phyloP scores from a whole-genome alignment of 2,329 filamentous ascomycete genomes.

The Talaromyces islandicus region DNA sequence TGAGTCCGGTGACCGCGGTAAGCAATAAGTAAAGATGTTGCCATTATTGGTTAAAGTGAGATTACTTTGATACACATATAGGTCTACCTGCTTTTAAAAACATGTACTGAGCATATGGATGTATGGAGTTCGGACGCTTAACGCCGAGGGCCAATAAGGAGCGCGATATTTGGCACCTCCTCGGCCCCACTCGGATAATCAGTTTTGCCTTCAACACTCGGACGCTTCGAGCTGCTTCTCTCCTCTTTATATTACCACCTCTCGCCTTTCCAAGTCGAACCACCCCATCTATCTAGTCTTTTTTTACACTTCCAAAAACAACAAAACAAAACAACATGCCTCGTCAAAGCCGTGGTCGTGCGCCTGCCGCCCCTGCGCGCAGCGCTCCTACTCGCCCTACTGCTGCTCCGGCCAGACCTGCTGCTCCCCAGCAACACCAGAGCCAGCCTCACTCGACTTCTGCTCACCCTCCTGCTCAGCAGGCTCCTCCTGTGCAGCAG shows the following conservation, averaged over 20 bases:
- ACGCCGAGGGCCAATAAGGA: not conserved
- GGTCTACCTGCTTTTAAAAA: too few relatives aligned
- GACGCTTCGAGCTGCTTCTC: constrained; percentile 18
- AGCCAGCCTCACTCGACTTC: constrained; percentile 66
- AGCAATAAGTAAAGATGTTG: too few relatives aligned
- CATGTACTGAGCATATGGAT: too few relatives aligned
- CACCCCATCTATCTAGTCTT: not conserved
- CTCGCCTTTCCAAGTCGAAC: not conserved
- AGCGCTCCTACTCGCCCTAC: constrained; percentile 62
- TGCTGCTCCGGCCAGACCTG: constrained; percentile 52
- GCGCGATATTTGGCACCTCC: not conserved
- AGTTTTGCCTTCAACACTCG: constrained; percentile 19
- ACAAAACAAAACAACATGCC: constrained; percentile 52
- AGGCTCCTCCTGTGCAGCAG: constrained; percentile 39
- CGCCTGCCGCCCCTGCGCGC: constrained; percentile 41
- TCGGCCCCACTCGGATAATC: constrained; percentile 16
- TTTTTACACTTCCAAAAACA: not conserved
- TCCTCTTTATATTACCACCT: not conserved
- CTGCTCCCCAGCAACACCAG: constrained; percentile 51
- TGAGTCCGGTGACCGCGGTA: too few relatives aligned
- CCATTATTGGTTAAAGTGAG: too few relatives aligned
- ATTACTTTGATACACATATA: too few relatives aligned
- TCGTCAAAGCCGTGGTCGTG: constrained; percentile 65
- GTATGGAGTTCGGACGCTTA: not conserved
- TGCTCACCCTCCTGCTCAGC: constrained; percentile 43